Percentiles rank a stretch among this genome's conserved stretches.
Evolutionary conservation across 805 yeast species (phyloP).

Genomic region (Candida piceae): DNA sequence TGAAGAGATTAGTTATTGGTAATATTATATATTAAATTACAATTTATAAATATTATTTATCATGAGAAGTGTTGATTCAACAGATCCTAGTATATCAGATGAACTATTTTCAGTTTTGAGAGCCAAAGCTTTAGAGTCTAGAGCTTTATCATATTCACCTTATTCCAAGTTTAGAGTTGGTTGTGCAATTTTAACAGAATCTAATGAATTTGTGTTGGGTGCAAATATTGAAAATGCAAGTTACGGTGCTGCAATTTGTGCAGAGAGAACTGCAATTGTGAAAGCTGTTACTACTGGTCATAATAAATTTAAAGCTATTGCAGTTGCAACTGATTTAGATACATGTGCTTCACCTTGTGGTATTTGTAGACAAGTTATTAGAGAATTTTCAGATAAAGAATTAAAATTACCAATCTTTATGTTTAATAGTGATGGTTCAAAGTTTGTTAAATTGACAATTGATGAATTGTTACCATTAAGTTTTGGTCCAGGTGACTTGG

Average conservation of each 20-base stretch:
- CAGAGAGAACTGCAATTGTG: conserved; percentile 64
- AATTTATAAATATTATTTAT: no score
- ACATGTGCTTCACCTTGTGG: conserved; percentile 84
- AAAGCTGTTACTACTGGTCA: conserved; percentile 46
- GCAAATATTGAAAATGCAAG: conserved; percentile 94
- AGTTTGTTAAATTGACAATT: conserved; percentile 41
- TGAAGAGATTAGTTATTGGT: background rate
- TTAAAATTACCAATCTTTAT: conserved; percentile 52
- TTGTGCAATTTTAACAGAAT: conserved; percentile 55
- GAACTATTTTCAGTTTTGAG: conserved; percentile 11
- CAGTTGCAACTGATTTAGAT: conserved; percentile 57
- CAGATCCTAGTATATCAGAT: conserved; percentile 6
- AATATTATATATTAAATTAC: no score
- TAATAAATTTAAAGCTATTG: conserved; percentile 50
- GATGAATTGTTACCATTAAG: conserved; percentile 72
- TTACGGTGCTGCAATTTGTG: conserved; percentile 73
- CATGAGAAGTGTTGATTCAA: background rate
- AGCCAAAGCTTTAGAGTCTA: conserved; percentile 16
- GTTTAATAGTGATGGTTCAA: conserved; percentile 53
- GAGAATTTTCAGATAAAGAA: conserved; percentile 62
- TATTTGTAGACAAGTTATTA: conserved; percentile 81
- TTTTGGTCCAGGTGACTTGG: conserved; percentile 76
- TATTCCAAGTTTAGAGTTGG: conserved; percentile 84
- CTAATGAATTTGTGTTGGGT: conserved; percentile 53
- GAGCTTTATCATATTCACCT: conserved; percentile 54